Base-by-base conservation (phyloP, 306 rosid genomes). In the Vicia villosa region DNA sequence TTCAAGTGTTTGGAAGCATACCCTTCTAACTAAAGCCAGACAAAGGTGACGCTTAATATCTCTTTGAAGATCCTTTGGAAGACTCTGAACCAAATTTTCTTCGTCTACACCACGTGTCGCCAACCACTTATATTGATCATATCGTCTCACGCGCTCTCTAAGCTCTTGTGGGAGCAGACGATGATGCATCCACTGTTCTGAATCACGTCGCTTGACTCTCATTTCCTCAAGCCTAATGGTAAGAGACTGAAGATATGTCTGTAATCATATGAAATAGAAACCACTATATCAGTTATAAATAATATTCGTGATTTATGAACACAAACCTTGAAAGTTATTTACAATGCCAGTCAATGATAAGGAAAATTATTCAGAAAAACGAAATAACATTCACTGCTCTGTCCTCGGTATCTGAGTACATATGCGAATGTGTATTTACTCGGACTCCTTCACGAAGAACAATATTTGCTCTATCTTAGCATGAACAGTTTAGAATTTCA, bases 131-230 rank as follows among this genome's bases (percentile, higher is more conserved):
- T 94, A 94, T 64, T 94, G 98, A 81, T 94, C 98, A 70, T 94
- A 94, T 41, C 97, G 95, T 73, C 98, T 88, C 47, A 94, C 98
- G 3, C 98, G 87, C 86, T 88, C 96, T 75, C 96, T 84, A 58
- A 94, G 97, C 1, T 85, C 95, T 41, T 65, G 90, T 19, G 97
- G 96, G 69, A 94, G 97, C 77, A 94, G 79, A 65, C 98, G 97
- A 61, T 94, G 98, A 77, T 87, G 98, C 98, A 94, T 94, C 98
- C 98, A 94, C 84, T 94, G 98, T 73, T 94, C 98, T 64, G 98
- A 94, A 79, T 94, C 98, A 11, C 96, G 96, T 81, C 94, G 87
- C 83, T 94, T 94, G 64, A 94, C 91, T 70, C 98, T 94, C 98
- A 90, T 94, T 79, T 94, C 98, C 86, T 90, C 98, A 0, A 94